These are phyloP conservation scores for Dorcoceras hygrometricum DNA, from an alignment of 257 asterid genomes.

Conservation along the genomic window DNA sequence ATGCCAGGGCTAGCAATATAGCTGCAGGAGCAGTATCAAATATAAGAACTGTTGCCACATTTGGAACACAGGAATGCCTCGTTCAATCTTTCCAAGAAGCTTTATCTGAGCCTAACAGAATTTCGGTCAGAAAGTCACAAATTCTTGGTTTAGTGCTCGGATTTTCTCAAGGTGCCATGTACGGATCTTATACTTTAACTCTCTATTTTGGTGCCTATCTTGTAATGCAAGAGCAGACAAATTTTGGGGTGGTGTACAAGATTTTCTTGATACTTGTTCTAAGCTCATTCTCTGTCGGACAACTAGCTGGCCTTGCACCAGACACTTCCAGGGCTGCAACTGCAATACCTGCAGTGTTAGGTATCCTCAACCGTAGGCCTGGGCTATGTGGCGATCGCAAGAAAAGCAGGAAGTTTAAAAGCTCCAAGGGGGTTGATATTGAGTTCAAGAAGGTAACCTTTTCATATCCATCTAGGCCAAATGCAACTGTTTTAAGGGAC, in stretches of 20 bases:
- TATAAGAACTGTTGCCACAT: constrained; percentile 72
- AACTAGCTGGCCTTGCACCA: constrained; percentile 85
- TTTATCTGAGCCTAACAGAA: constrained; percentile 48
- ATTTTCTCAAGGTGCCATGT: constrained; percentile 75
- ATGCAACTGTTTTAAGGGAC: constrained; percentile 44
- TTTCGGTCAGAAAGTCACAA: constrained; percentile 55
- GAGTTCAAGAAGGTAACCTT: constrained; percentile 67
- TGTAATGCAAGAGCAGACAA: constrained; percentile 44
- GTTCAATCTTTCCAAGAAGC: constrained; percentile 64
- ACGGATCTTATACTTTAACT: constrained; percentile 70
- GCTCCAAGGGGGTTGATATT: constrained; percentile 43
- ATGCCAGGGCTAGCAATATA: constrained; percentile 65
- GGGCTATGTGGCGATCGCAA: constrained; percentile 30
- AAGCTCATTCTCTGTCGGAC: constrained; percentile 88
- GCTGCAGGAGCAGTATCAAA: constrained; percentile 81
- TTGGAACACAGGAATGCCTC: constrained; percentile 62
- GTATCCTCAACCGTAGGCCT: constrained; percentile 55
- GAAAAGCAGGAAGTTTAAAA: constrained; percentile 44
- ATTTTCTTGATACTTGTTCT: constrained; percentile 81
- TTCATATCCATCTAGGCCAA: constrained; percentile 64
- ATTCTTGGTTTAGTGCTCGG: constrained; percentile 67
- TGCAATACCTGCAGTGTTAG: constrained; percentile 56
- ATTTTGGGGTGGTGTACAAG: constrained; percentile 67
- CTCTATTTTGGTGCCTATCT: constrained; percentile 76
- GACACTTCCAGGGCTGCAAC: constrained; percentile 69